Evolutionary conservation across 805 yeast species (phyloP), one percentile per base, ranked within the genome.

Genomic region (Tetrapisispora arboricola): DNA sequence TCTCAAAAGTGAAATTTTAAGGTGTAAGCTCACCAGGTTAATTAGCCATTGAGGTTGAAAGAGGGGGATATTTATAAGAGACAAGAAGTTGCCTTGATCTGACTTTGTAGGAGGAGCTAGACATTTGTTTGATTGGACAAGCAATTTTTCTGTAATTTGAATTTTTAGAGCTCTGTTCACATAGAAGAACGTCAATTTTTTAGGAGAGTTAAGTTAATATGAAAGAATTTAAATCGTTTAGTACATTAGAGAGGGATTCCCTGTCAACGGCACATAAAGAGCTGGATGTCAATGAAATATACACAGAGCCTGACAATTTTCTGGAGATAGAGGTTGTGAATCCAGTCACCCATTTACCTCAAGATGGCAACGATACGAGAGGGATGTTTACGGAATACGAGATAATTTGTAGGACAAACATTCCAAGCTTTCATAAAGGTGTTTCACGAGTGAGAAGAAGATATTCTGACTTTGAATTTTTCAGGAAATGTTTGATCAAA

Each of bases 241-340:
- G 57, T 17, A 48, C 55, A 15, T 50, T 57, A n/a, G 60, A 50
- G 39, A 21, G 28, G 49, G 49, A 38, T 47, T 49, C 19, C 12
- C 39, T 50, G 11, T 44, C 53, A 16, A 51, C 47, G 39, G 61
- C 47, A 16, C 58, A 57, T 35, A 47, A 44, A 27, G 72, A 69
- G 44, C 90, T 82, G 59, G 71, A 85, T 3, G 80, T 79, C 58
- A 83, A 76, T 47, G 95, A 86, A 52, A 72, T 84, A 32, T 92
- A 92, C 56, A 95, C 94, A 0, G 94, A 84, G 52, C 97, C 96
- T 0, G 97, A 92, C 61, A 85, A 86, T 63, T 85, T 87, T 55
- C 71, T 90, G 31, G 98, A 90, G 63, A 78, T 92, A 27, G 96
- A 88, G 60, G 95, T 87, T 44, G 44, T 68, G 41, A 48, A 54